Percentiles rank a stretch among this genome's conserved stretches.
Conservation (phyloP, 106 monocot species). For the Agapanthus africanus region DNA sequence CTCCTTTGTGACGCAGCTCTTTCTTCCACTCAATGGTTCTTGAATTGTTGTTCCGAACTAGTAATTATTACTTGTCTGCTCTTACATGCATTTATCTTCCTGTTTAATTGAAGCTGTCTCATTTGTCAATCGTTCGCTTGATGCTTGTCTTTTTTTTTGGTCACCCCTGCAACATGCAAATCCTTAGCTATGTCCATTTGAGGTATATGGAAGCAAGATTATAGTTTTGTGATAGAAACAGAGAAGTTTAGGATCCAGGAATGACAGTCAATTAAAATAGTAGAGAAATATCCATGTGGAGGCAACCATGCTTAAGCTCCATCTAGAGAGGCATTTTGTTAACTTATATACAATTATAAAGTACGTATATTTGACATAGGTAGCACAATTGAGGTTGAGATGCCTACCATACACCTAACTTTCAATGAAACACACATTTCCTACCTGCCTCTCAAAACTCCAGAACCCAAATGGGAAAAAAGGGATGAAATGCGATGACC, state of each 20-base stretch:
- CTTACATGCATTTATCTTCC: neutral
- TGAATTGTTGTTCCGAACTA: neutral
- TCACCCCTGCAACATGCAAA: neutral
- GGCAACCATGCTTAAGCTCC: neutral
- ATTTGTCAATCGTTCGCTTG: neutral
- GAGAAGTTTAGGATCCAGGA: neutral
- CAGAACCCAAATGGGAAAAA: too few relatives aligned
- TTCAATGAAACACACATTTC: too few relatives aligned
- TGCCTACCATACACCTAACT: too few relatives aligned
- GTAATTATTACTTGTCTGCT: neutral
- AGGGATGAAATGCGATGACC: too few relatives aligned
- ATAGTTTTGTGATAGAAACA: neutral
- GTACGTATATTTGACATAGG: neutral
- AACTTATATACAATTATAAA: neutral
- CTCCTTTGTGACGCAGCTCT: neutral
- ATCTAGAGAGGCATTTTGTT: neutral
- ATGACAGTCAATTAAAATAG: neutral
- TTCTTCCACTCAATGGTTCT: constrained; percentile 1
- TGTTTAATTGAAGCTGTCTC: neutral
- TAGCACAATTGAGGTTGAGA: neutral
- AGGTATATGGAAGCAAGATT: neutral
- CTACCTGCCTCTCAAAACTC: too few relatives aligned
- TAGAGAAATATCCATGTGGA: neutral
- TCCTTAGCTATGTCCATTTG: neutral
- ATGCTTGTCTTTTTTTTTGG: neutral